These are phyloP conservation scores for Yarrowia sp. DNA, from an alignment of 805 yeast species.

Conservation along the genomic window DNA sequence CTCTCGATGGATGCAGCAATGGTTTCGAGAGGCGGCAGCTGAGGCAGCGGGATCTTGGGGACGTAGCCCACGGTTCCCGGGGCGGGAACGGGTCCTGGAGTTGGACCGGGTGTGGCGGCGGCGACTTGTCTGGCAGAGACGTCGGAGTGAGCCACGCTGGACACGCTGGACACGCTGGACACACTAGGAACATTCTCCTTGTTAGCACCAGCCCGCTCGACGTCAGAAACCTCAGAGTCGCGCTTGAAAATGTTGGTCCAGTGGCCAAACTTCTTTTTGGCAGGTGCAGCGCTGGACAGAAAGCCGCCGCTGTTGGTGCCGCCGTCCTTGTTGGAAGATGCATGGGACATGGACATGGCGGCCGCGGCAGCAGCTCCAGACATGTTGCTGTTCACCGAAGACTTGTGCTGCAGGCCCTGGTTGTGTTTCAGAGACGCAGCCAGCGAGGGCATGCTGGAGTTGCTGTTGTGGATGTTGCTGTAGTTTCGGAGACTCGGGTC, in stretches of 20 bases:
- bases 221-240: constrained; percentile 5
- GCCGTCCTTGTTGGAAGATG: constrained; percentile 10
- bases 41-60: constrained; percentile 29
- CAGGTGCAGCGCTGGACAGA: background rate
- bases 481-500: constrained; percentile 7
- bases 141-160: too few relatives aligned
- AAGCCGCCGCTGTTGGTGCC: background rate
- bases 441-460: background rate
- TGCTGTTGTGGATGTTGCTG: constrained; percentile 1
- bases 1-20: constrained; percentile 23
- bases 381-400: background rate
- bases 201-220: background rate
- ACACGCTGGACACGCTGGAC: background rate
- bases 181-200: constrained; percentile 21
- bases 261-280: constrained; percentile 36
- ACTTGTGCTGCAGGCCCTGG: constrained; percentile 20
- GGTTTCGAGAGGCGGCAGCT: constrained; percentile 22
- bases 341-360: background rate
- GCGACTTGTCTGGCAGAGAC: too few relatives aligned
- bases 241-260: constrained; percentile 28
- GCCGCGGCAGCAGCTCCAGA: constrained; percentile 5
- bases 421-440: constrained; percentile 10
- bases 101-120: too few relatives aligned
- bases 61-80: background rate
- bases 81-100: too few relatives aligned